Base-by-base conservation (phyloP, 768 basidiomycete genomes). In the Baorangia bicolor region DNA sequence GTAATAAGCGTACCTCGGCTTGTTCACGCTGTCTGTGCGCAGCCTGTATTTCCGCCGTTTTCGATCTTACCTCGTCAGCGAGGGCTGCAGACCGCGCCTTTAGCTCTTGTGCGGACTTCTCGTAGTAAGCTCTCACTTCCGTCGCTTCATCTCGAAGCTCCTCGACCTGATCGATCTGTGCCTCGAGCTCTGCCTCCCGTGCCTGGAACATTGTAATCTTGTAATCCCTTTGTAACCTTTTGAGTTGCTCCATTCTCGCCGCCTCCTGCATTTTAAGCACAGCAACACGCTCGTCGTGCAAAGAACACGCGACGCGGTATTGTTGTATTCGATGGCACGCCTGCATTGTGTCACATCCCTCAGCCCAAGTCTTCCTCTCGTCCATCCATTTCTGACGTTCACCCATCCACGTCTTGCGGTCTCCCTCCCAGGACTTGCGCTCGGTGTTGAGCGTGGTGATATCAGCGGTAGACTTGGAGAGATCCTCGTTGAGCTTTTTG, bases 151-250 rank as follows among this genome's bases (percentile, higher is more conserved):
- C 77, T 41, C 77, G 60, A 49, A 78, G 71, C 9, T 80, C 80
- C 66, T 85, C 80, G n/a, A 85, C 63, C 35, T 81, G 76, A 23
- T 72, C 75, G 10, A 88, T 68, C 56, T 75, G 78, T 39, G 71
- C 66, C 62, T 88, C 84, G 43, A 88, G 69, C 59, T 85, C 85
- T 14, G 75, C 73, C 61, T 90, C 88, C 47, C 77, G 76, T 20
- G 77, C 77, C 68, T 86, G 84, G 63, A 88, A 90, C 70, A 83
- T 78, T n/a, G 78, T 81, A 49, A 91, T 79, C 65, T 81, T 80
- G 63, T 76, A 82, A 56, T 92, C 89, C 53, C 88, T 74, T 64
- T 86, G 84, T 35, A 87, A 59, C 42, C 81, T 70, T 48, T 80
- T 76, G 33, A 88, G 62, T 50, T 81, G 84, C 73, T 89, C 87